Percentiles rank a stretch among this genome's conserved stretches.
These are phyloP conservation scores for Fusarium falciforme DNA, from an alignment of 2,329 filamentous ascomycete genomes.

Conservation along the genomic window DNA sequence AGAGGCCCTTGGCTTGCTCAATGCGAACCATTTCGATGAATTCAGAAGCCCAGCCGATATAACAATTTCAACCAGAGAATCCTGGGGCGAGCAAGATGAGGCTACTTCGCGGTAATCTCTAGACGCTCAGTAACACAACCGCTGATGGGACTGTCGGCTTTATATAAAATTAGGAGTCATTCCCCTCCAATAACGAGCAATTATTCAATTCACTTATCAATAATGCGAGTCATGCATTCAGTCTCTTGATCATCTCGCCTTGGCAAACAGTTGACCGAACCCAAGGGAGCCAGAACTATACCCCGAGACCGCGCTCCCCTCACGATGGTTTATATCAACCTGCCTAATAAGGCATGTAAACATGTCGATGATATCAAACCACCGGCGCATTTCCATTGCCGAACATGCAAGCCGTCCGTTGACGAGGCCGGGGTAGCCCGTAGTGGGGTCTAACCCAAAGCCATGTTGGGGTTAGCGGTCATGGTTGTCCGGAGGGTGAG, in stretches of 20 bases:
- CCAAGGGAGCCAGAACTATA: constrained; percentile 8
- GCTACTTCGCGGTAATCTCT: too few relatives aligned
- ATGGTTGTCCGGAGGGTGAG: background rate
- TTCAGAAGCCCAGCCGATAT: background rate
- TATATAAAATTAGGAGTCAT: too few relatives aligned
- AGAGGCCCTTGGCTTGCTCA: constrained; percentile 2
- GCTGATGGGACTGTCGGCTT: too few relatives aligned
- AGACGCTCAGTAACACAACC: background rate
- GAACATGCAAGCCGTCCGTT: constrained; percentile 6
- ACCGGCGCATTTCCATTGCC: background rate
- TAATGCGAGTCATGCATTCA: background rate
- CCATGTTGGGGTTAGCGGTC: background rate
- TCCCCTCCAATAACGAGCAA: too few relatives aligned
- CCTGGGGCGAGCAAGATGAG: too few relatives aligned
- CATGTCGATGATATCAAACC: background rate
- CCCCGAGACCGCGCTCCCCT: background rate
- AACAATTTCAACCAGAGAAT: too few relatives aligned
- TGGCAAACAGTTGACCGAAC: background rate
- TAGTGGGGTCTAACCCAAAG: background rate
- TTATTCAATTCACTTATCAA: background rate
- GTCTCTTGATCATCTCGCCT: background rate
- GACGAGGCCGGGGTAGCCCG: background rate
- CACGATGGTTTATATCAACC: background rate
- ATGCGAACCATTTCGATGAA: constrained; percentile 14
- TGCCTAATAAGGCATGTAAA: constrained; percentile 1